Evolutionary conservation across 129 eudicot genomes (phyloP), one percentile per base, ranked within the genome.

Genomic region (Chrysanthemum seticuspe): DNA sequence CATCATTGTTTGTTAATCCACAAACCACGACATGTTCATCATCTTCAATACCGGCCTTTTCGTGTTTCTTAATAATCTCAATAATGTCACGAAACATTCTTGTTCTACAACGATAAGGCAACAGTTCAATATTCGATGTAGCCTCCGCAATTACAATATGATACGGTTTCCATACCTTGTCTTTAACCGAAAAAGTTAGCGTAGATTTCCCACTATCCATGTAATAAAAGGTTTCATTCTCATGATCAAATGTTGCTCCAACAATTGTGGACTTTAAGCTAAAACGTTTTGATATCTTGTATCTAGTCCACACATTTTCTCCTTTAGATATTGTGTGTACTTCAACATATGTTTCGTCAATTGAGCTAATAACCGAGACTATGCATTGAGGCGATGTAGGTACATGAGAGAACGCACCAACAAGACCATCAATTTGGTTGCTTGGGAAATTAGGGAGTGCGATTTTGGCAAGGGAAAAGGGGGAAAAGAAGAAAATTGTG

Each of bases 401-500:
- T 2, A 36, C 74, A 10, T 74, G 16, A 14, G 88, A 80, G 45
- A 84, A 69, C 2, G 88, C 57, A 3, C 75, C 88, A 1, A 74
- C 65, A 4, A 63, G 83, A 53, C 52, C 64, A 10, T 65, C 18
- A 3, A 70, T n/a, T 11, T 45, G 36, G 0, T 44, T 3, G 13
- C 31, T 68, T 1, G 83, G 85, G 78, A 80, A 74, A 3, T 65
- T 27, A 2, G 88, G 88, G 64, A 84, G 80, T 1, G 44, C 21
- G 25, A 84, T 80, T 71, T 74, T 80, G 3, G 76, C 51, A 0
- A 64, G 21, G 0, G 88, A 74, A 47, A 80, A 70, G 0, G 85
- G 85, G 74, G 73, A 77, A 23, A 84, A 84, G 78, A 80, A 81
- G 75, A 73, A 77, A 0, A 77, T 6, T 0, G 75, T 55, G n/a